Evolutionary conservation across 345 rosid genomes (phyloP).

Genomic region (Balakata baccata): DNA sequence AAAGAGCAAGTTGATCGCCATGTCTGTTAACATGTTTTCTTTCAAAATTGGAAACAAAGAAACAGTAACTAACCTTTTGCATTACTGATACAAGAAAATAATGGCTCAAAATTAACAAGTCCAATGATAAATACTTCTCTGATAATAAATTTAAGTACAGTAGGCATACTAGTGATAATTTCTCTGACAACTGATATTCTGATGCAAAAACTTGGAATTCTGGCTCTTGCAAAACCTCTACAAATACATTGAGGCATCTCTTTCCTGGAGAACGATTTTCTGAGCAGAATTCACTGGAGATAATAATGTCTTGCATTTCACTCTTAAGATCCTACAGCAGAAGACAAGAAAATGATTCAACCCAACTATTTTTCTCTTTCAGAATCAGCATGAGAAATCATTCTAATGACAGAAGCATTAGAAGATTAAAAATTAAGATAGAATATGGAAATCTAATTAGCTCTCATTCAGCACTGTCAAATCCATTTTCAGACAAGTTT

Average conservation of each 20-base stretch:
- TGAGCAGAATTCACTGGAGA: slow-evolving; percentile 28
- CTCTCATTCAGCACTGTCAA: not conserved
- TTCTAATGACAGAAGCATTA: not conserved
- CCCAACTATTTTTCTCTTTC: not conserved
- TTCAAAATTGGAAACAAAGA: not conserved
- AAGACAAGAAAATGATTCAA: slow-evolving; percentile 6
- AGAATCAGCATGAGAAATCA: not conserved
- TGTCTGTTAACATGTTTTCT: not conserved
- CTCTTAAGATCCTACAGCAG: slow-evolving; percentile 53
- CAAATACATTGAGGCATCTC: slow-evolving; percentile 33
- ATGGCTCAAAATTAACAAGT: not conserved
- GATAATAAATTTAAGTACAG: not conserved
- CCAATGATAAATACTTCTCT: not conserved
- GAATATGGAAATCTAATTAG: not conserved
- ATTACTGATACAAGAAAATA: not conserved
- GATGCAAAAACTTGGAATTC: slow-evolving; percentile 54
- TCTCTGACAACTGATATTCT: slow-evolving; percentile 55
- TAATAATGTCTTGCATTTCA: slow-evolving; percentile 37
- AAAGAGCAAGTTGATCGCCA: not conserved
- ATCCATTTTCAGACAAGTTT: not conserved
- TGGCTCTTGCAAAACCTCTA: slow-evolving; percentile 48
- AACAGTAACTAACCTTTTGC: not conserved
- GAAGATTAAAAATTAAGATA: not conserved
- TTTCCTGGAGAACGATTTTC: slow-evolving; percentile 33
- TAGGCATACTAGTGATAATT: slow-evolving; percentile 52